A percentile compares a stretch with the other conserved stretches of the same genome.
These are phyloP conservation scores for Oropetium thomaeum DNA, from an alignment of 176 grass and related monocot species.

Conservation along the genomic window DNA sequence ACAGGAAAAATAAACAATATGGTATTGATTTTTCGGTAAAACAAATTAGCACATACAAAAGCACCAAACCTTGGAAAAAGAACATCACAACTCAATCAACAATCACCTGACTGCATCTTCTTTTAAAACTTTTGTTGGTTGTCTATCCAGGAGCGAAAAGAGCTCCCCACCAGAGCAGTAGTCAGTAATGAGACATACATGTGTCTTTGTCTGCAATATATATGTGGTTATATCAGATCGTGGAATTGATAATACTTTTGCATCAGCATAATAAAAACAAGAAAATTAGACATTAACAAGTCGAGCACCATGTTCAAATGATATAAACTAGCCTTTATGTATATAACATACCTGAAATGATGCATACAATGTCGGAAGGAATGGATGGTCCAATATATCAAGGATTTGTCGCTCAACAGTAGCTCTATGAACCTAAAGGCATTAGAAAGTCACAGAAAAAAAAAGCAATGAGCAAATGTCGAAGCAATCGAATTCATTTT, in stretches of 20 bases:
- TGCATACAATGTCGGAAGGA: slow-evolving; percentile 93
- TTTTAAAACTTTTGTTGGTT: slow-evolving; percentile 73
- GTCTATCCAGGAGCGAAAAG: slow-evolving; percentile 80
- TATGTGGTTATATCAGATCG: background rate
- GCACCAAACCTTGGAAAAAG: background rate
- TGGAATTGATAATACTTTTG: background rate
- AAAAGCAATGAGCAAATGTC: background rate
- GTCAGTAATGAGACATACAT: slow-evolving; percentile 89
- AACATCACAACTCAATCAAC: slow-evolving; percentile 28
- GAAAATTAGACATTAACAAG: slow-evolving; percentile 13
- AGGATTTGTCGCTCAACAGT: slow-evolving; percentile 81
- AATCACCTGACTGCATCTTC: slow-evolving; percentile 91
- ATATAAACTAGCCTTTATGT: background rate
- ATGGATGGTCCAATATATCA: slow-evolving; percentile 90
- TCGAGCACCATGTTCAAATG: background rate
- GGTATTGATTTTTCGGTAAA: background rate
- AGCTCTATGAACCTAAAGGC: slow-evolving; percentile 86
- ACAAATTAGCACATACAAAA: background rate
- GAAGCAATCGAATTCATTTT: background rate
- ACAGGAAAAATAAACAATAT: background rate
- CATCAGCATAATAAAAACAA: background rate
- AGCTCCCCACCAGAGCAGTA: slow-evolving; percentile 88
- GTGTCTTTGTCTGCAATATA: slow-evolving; percentile 76
- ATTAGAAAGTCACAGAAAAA: slow-evolving; percentile 20
- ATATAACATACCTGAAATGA: slow-evolving; percentile 81